These are phyloP conservation scores for Aspergillus tubingensis DNA, from an alignment of 2,329 filamentous ascomycete species.

Conservation along the genomic window DNA sequence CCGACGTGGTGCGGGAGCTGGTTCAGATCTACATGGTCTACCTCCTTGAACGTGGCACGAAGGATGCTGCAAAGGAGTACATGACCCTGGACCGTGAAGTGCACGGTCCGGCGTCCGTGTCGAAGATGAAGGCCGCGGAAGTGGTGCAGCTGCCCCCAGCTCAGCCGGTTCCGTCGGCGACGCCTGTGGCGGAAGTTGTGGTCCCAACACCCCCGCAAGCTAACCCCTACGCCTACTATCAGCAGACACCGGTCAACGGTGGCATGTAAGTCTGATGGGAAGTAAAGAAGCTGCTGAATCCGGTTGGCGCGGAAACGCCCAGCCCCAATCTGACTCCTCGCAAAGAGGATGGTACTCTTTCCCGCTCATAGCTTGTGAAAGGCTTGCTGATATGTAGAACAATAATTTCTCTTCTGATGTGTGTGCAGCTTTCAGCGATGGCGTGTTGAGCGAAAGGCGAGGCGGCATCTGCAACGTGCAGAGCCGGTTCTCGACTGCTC, in stretches of 20 bases:
- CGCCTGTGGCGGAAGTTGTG: constrained; percentile 13
- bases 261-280: constrained; percentile 14
- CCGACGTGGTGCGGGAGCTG: constrained; percentile 70
- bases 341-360: not conserved
- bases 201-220: constrained; percentile 22
- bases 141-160: constrained; percentile 21
- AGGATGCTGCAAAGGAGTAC: constrained; percentile 84
- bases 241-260: constrained; percentile 34
- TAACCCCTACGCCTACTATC: constrained; percentile 35
- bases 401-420: constrained; percentile 18
- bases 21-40: constrained; percentile 79
- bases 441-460: constrained; percentile 13
- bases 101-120: constrained; percentile 63
- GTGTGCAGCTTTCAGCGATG: constrained; percentile 31
- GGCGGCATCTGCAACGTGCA: constrained; percentile 6
- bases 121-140: constrained; percentile 31
- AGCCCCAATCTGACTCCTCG: not conserved
- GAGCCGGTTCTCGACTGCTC: constrained; percentile 14
- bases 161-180: constrained; percentile 19
- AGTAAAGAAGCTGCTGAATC: not conserved
- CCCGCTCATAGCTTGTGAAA: not conserved
- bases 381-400: constrained; percentile 25
- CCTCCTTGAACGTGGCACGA: constrained; percentile 77
- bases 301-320: not conserved
- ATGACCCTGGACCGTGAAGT: constrained; percentile 80